Base-by-base conservation (phyloP, 1,139 yeast genomes). In the Yamadazyma epiphylla region DNA sequence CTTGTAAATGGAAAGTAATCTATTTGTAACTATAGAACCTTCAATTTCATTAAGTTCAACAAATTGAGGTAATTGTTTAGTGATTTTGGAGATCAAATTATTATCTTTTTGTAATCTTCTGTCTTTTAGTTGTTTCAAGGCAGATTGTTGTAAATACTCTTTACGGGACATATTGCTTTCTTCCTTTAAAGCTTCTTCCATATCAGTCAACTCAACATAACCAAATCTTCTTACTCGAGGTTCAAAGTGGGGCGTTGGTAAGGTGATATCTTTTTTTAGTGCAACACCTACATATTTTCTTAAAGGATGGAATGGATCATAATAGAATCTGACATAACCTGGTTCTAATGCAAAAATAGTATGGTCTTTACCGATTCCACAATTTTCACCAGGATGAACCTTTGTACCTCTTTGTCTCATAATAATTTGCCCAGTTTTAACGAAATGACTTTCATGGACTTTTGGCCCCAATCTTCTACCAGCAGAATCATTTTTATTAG, bases 331-430 rank as follows among this genome's bases (percentile, higher is more conserved):
- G 28, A 91, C 96, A 55, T 68, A 88, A 15, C 98, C 98, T 2
- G 96, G 96, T 51, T 91, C 97, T 26, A 70, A 53, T 3, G 98
- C 96, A 60, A 71, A 88, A 22, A 91, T 75, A 3, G 98, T 91
- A 55, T 89, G 97, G 55, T 91, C 98, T 45, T 77, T 80, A 42
- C 99, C 98, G 41, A 91, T 84, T 13, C 84, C 86, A 19, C 78
- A 81, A 46, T 91, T 89, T 44, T 85, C 95, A 26, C 99, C 99
- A 0, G 98, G 97, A 50, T 80, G 94, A 54, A 89, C 84, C 48
- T 77, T 81, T n/a, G 98, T 88, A 50, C 99, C 99, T 55, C 97
- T 75, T 54, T 91, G 99, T 58, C 97, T 78, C 79, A 86, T 78
- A 26, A 91, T 71, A 45, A 91, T 89, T 51, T 88, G 85, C n/a